phyloP scores from a whole-genome alignment of 176 grass and related monocot genomes.

The Oryza officinalis region DNA sequence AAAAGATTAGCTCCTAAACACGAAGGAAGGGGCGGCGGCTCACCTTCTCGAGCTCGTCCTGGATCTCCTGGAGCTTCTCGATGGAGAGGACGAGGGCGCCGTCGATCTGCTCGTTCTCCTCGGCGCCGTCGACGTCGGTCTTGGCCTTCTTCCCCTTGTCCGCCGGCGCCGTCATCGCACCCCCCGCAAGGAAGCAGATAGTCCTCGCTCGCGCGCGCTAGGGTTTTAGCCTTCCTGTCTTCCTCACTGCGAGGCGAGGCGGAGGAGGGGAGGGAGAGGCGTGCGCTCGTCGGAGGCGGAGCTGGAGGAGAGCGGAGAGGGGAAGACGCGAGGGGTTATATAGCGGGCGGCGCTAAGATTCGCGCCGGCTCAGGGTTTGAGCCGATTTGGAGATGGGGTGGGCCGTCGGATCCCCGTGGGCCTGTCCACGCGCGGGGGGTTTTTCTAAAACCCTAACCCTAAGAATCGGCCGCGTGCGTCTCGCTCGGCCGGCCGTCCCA shows the following conservation, averaged over 20 bases:
- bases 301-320: neutral
- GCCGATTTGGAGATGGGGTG: constrained; percentile 1
- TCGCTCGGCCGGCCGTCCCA: neutral
- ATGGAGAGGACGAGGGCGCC: constrained; percentile 74
- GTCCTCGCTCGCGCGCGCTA: constrained; percentile 19
- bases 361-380: constrained; percentile 10
- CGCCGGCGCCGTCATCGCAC: constrained; percentile 52
- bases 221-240: constrained; percentile 48
- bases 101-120: constrained; percentile 75
- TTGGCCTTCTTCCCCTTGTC: constrained; percentile 88
- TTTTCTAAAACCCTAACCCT: constrained; percentile 68
- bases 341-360: constrained; percentile 43
- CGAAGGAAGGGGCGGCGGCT: neutral
- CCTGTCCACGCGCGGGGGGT: neutral
- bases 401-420: constrained; percentile 40
- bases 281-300: constrained; percentile 41
- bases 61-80: constrained; percentile 88
- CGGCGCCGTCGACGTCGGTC: constrained; percentile 49
- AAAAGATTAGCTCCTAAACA: no score
- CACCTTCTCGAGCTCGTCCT: constrained; percentile 88
- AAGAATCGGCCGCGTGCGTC: constrained; percentile 8
- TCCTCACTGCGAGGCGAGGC: constrained; percentile 20
- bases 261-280: neutral
- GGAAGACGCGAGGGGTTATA: constrained; percentile 27
- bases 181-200: neutral